Conservation (phyloP, 345 rosid species). For the Hibiscus trionum region DNA sequence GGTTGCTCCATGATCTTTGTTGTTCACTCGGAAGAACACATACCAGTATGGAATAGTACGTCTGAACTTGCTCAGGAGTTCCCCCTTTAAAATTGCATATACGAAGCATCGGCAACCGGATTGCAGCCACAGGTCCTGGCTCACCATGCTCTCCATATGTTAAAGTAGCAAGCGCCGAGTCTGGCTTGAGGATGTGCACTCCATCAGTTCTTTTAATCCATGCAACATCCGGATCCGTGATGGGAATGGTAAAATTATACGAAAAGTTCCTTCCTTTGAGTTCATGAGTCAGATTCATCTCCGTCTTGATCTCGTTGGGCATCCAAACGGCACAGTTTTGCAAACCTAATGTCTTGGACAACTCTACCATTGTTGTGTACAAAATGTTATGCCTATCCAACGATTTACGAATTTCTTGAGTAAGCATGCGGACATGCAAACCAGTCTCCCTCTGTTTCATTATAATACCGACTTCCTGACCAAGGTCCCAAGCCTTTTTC, state of each 20-base stretch:
- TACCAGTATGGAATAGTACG: conserved; percentile 75
- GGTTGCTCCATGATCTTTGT: conserved; percentile 68
- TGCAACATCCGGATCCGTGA: conserved; percentile 59
- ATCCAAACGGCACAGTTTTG: conserved; percentile 97
- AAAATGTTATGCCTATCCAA: conserved; percentile 81
- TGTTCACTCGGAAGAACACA: conserved; percentile 65
- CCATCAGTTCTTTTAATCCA: conserved; percentile 49
- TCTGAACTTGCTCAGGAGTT: conserved; percentile 63
- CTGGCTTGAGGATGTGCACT: conserved; percentile 49
- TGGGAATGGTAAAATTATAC: conserved; percentile 38
- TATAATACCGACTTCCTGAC: conserved; percentile 84
- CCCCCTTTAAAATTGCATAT: conserved; percentile 83
- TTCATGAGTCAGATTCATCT: conserved; percentile 73
- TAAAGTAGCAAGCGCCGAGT: conserved; percentile 56
- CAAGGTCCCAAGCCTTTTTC: conserved; percentile 86
- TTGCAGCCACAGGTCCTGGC: conserved; percentile 76
- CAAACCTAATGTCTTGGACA: conserved; percentile 74
- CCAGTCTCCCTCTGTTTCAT: conserved; percentile 84
- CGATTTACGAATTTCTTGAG: conserved; percentile 87
- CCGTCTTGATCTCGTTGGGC: conserved; percentile 53
- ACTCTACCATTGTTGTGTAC: conserved; percentile 82
- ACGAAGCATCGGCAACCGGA: conserved; percentile 92
- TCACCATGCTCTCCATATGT: conserved; percentile 49
- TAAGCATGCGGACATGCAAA: conserved; percentile 86
- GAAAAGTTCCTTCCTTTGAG: conserved; percentile 41